Evolutionary conservation across 306 rosid species (phyloP).

Genomic region (Leucaena leucocephala): DNA sequence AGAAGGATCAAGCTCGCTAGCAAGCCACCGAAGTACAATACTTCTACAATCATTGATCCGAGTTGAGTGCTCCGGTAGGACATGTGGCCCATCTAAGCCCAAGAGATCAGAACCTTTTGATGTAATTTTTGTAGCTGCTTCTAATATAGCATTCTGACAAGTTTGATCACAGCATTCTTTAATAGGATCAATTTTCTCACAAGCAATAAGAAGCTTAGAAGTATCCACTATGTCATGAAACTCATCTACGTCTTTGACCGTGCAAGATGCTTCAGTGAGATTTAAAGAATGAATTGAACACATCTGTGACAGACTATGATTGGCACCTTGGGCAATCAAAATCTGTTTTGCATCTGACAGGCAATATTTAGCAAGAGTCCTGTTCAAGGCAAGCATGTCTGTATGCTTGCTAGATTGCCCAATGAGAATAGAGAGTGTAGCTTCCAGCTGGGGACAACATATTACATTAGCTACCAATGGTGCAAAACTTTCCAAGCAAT

Average conservation of each 20-base stretch:
- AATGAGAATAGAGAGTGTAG: conserved; percentile 83
- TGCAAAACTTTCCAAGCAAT: conserved; percentile 86
- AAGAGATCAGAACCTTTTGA: conserved; percentile 66
- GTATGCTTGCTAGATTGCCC: conserved; percentile 87
- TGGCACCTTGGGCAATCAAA: conserved; percentile 86
- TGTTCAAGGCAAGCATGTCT: conserved; percentile 68
- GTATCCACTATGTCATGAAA: conserved; percentile 73
- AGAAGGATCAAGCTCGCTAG: conserved; percentile 79
- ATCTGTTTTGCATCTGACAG: conserved; percentile 86
- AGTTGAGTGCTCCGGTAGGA: conserved; percentile 58
- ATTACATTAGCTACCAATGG: conserved; percentile 84
- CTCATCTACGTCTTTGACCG: conserved; percentile 63
- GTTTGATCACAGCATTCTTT: conserved; percentile 81
- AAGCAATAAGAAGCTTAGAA: conserved; percentile 77
- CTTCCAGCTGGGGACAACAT: conserved; percentile 97
- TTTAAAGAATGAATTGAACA: conserved; percentile 71
- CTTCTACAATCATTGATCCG: conserved; percentile 70
- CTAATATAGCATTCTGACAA: conserved; percentile 88
- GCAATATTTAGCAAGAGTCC: conserved; percentile 68
- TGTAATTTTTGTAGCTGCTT: conserved; percentile 82
- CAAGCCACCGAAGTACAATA: conserved; percentile 87
- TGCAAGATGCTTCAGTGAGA: conserved; percentile 85
- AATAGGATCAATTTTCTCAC: conserved; percentile 82
- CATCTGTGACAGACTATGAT: conserved; percentile 53
- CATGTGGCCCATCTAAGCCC: conserved; percentile 51